Conservation (phyloP, 169 alveolate species). For the Cryptosporidium xiaoi region DNA sequence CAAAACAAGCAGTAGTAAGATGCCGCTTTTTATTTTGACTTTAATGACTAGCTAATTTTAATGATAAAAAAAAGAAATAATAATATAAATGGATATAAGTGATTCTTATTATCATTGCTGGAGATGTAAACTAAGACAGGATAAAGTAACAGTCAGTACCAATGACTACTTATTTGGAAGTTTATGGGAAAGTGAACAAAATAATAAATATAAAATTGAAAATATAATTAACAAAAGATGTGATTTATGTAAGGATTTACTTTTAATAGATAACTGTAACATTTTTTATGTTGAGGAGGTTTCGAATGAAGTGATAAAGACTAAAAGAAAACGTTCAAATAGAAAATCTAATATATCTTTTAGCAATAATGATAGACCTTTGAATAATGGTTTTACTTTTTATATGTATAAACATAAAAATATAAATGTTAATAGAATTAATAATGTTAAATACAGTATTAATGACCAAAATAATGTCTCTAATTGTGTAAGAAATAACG, state of each 20-base stretch:
- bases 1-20: too few relatives aligned
- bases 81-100: not conserved
- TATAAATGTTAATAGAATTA: not conserved
- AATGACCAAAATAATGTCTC: not conserved
- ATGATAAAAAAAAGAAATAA: not conserved
- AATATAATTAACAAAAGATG: not conserved
- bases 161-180: not conserved
- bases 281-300: constrained; percentile 11
- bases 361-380: too few relatives aligned
- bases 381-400: constrained; percentile 6
- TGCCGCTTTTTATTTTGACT: too few relatives aligned
- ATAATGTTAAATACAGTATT: not conserved
- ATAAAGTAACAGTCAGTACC: not conserved
- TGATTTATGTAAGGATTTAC: not conserved
- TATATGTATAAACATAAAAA: not conserved
- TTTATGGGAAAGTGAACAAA: not conserved
- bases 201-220: not conserved
- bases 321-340: constrained; percentile 8
- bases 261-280: constrained; percentile 23
- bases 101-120: constrained; percentile 9
- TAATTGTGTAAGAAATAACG: not conserved
- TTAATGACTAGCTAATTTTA: not conserved
- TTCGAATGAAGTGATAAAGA: constrained; percentile 10
- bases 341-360: not conserved
- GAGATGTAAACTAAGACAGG: constrained; percentile 25